Evolutionary conservation across 176 grass and related monocot genomes (phyloP), one percentile per base, ranked within the genome.

Genomic region (Carex littledalei): DNA sequence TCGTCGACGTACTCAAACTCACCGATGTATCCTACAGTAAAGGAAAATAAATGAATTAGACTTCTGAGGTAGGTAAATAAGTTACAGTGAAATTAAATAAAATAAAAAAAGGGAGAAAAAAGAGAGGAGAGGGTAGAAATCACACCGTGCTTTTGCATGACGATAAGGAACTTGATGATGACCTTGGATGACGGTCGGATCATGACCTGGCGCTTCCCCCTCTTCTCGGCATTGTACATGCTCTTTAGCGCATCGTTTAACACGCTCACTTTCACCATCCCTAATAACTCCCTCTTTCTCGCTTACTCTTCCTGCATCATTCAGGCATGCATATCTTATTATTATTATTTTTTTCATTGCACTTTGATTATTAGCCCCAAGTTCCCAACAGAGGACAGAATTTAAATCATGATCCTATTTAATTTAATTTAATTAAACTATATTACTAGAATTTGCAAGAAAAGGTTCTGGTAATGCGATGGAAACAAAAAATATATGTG

Each of bases 151-250:
- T 82, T 82, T 22, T 82, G 80, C 80, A 82, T 82, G 11, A 66
- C 59, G 4, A 65, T 10, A n/a, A 82, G 80, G 21, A 82, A 82
- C 60, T 82, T 82, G 18, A 82, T 65, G 60, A 82, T 82, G 35
- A 82, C 60, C 21, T 82, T 82, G 14, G 80, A 82, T n/a, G 80
- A 82, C 12, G 80, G 59, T 0, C 80, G 60, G 16, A 82, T 82
- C 80, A 82, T 82, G 37, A 65, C 80, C 57, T 82, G 80, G 60
- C 35, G 60, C 32, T 82, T 82, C 32, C 58, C 80, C 21, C 58
- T 61, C 60, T 82, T 82, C 80, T 82, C 59, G 20, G 80, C 80
- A 82, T 82, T 82, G 34, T 82, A 82, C 80, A 82, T 66, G 80
- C 60, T 82, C 80, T 66, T 82, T n/a, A 82, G 31, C 3, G 59